phyloP scores from a whole-genome alignment of 2,329 filamentous ascomycete species.

The Ascochyta pisi region DNA sequence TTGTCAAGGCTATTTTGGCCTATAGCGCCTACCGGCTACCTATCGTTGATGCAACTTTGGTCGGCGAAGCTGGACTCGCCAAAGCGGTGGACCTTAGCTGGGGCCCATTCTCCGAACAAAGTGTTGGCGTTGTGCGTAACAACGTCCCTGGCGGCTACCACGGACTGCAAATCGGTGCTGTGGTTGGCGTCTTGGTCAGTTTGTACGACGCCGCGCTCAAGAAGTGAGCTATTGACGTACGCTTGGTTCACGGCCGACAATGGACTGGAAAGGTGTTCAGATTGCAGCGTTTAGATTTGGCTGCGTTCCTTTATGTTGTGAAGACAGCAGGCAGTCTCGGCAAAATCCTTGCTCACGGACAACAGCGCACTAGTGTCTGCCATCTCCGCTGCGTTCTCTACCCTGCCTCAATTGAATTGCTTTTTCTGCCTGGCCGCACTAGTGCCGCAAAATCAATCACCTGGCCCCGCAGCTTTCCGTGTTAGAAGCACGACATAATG shows the following conservation, averaged over 20 bases:
- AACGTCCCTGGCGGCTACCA: slow-evolving; percentile 76
- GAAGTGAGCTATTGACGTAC: slow-evolving; percentile 49
- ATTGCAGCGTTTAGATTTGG: slow-evolving; percentile 1
- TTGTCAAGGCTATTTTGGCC: slow-evolving; percentile 81
- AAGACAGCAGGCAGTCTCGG: neutral
- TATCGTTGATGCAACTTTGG: slow-evolving; percentile 20
- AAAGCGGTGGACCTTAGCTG: slow-evolving; percentile 53
- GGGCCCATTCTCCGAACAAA: slow-evolving; percentile 66
- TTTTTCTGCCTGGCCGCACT: neutral
- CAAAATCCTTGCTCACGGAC: neutral
- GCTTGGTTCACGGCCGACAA: neutral
- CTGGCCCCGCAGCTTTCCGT: neutral
- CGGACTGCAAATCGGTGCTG: slow-evolving; percentile 71
- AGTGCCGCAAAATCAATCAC: neutral
- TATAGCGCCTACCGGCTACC: slow-evolving; percentile 75
- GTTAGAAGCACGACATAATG: neutral
- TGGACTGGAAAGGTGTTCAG: neutral
- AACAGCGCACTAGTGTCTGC: neutral
- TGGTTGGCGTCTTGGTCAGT: slow-evolving; percentile 71
- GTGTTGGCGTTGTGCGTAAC: slow-evolving; percentile 68
- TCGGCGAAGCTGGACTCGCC: slow-evolving; percentile 56
- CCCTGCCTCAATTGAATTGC: neutral
- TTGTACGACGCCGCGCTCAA: slow-evolving; percentile 80
- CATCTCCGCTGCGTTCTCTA: neutral
- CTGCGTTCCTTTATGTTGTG: neutral